Conservation (phyloP, 441 rosid genomes). For the Eutrema salsugineum region DNA sequence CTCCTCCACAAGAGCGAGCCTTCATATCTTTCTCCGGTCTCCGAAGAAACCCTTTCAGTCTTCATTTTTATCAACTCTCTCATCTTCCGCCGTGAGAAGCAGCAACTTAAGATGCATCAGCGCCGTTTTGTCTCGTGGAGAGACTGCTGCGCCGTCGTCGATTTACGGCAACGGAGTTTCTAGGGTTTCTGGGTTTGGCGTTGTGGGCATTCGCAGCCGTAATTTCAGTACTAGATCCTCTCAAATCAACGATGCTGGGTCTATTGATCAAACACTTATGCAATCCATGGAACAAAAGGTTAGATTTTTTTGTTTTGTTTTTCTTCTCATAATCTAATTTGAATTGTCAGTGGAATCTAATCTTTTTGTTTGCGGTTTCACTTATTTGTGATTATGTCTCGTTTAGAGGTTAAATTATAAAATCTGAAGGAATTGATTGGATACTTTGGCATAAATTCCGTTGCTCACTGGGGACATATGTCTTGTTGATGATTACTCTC, state of each 20-base stretch:
- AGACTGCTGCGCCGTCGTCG: conserved; percentile 16
- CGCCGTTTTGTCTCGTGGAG: conserved; percentile 21
- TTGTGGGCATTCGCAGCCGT: conserved; percentile 11
- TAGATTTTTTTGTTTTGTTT: background rate
- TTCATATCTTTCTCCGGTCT: conserved; percentile 27
- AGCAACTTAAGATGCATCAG: conserved; percentile 2
- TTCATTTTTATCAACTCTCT: conserved; percentile 3
- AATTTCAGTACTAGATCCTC: conserved; percentile 50
- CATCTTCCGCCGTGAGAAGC: background rate
- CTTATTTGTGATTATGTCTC: background rate
- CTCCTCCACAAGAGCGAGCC: conserved; percentile 28
- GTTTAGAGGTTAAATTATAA: background rate
- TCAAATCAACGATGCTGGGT: conserved; percentile 73
- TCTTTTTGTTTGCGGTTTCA: background rate
- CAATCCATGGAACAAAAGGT: conserved; percentile 87
- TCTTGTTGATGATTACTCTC: background rate
- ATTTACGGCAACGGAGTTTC: conserved; percentile 8
- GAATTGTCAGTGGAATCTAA: background rate
- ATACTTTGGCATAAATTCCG: background rate
- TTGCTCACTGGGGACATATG: background rate
- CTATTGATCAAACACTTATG: conserved; percentile 78
- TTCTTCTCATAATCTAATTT: background rate
- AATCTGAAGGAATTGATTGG: background rate
- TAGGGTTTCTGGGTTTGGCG: conserved; percentile 32
- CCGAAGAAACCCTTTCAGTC: conserved; percentile 27